phyloP scores from a whole-genome alignment of 1,284 basidiomycete genomes.

The Porphyrellus sp. region DNA sequence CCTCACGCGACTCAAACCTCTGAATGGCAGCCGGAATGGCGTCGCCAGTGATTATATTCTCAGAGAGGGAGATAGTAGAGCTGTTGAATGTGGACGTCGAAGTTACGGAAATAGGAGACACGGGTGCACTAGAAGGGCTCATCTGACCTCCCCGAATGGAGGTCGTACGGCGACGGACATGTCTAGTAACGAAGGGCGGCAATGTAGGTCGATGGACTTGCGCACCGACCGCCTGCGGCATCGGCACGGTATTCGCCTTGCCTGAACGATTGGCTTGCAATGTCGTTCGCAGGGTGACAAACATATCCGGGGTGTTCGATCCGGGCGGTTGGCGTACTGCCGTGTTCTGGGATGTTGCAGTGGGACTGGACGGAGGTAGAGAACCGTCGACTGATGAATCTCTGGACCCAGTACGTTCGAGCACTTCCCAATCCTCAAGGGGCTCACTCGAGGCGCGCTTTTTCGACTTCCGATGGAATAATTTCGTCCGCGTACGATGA shows the following conservation, averaged over 20 bases:
- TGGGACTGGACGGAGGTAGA: constrained; percentile 22
- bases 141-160: constrained; percentile 34
- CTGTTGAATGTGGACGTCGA: constrained; percentile 29
- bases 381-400: constrained; percentile 28
- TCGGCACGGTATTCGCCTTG: constrained; percentile 28
- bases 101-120: constrained; percentile 31
- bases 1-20: constrained; percentile 16
- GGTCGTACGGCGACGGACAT: constrained; percentile 34
- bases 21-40: constrained; percentile 17
- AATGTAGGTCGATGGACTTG: constrained; percentile 29
- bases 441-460: constrained; percentile 34
- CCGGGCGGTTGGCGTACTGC: constrained; percentile 13
- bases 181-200: constrained; percentile 33
- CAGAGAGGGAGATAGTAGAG: constrained; percentile 21
- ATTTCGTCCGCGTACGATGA: constrained; percentile 30
- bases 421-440: constrained; percentile 35
- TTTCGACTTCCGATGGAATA: constrained; percentile 36
- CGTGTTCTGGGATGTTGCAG: constrained; percentile 20
- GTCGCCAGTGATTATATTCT: constrained; percentile 17
- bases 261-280: constrained; percentile 16
- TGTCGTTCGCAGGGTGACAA: constrained; percentile 14
- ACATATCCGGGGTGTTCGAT: constrained; percentile 12
- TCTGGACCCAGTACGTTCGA: constrained; percentile 28
- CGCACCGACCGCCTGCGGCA: constrained; percentile 17
- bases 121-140: constrained; percentile 33